Evolutionary conservation across 116 monocot species (phyloP), one percentile per base, ranked within the genome.

Genomic region (Posidonia oceanica): DNA sequence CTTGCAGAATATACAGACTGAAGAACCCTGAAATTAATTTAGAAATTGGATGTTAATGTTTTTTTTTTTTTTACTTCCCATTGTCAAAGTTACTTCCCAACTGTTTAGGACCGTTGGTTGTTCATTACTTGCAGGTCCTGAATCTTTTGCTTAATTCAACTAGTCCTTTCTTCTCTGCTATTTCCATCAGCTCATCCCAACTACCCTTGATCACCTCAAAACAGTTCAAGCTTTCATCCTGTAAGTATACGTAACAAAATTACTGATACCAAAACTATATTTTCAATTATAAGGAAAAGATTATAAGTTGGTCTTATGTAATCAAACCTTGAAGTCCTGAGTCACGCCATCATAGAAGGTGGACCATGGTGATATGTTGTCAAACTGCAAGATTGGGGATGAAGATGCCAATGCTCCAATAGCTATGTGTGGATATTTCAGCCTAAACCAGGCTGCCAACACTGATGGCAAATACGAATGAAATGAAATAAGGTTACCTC

Each of bases 391-490:
- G 54, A 98, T 93, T 11, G 98, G 98, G 11, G 98, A 85, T 10
- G 98, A 98, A 52, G 98, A 93, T 65, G 98, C 83, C 67, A 98
- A 22, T 44, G 98, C 98, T 12, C 93, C 98, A 78, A 83, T 81
- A 63, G 88, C 72, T 10, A 98, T 69, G 59, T 98, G 93, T 8
- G 98, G 98, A 70, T 98, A 98, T 60, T 98, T 98, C 29, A 98
- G 73, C 59, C 98, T 87, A 70, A 98, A 98, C 98, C 98, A 98
- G 59, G 98, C 83, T 55, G 98, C 93, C 73, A 98, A 67, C 98
- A 98, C 98, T 98, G 67, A 10, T 55, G 4, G 58, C 29, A 29
- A 29, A 12, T 6, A 74, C 0, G 54, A 64, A 63, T 54, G 4
- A 60, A 22, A 79, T 11, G 51, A 54, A 42, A 52, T 51, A 39